Evolutionary conservation across 2,329 filamentous ascomycete species (phyloP).

Genomic region (Lecanosticta acicola): DNA sequence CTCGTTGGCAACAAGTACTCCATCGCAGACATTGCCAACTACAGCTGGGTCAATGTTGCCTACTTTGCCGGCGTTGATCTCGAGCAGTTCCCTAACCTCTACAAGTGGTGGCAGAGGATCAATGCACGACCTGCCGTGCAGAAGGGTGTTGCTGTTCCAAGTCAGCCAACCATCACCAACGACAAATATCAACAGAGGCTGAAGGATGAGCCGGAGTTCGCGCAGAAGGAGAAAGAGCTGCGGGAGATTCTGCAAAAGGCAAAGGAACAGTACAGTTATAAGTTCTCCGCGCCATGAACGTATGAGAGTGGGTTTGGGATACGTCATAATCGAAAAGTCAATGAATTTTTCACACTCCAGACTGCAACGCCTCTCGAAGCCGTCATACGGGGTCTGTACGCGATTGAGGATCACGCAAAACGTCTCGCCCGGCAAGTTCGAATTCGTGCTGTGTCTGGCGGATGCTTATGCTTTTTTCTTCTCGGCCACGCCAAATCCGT

Average conservation of each 20-base stretch:
- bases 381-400: too few species aligned
- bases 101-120: conserved; percentile 43
- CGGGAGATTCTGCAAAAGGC: conserved; percentile 36
- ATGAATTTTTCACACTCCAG: too few species aligned
- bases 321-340: too few species aligned
- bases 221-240: conserved; percentile 40
- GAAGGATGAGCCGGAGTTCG: conserved; percentile 45
- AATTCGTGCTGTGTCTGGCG: too few species aligned
- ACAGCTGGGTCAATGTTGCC: conserved; percentile 41
- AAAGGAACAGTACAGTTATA: conserved; percentile 44
- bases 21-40: conserved; percentile 44
- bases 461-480: too few species aligned
- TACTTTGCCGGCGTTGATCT: conserved; percentile 40
- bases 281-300: conserved; percentile 31
- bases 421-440: too few species aligned
- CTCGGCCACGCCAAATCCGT: too few species aligned
- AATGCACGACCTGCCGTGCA: conserved; percentile 39
- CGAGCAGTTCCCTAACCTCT: conserved; percentile 38
- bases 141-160: conserved; percentile 36
- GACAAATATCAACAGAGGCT: conserved; percentile 37
- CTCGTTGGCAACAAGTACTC: conserved; percentile 44
- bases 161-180: conserved; percentile 39
- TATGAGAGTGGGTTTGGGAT: too few species aligned
- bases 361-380: too few species aligned
- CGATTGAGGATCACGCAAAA: too few species aligned